phyloP scores from a whole-genome alignment of 768 basidiomycete genomes.

The Tremella mesenterica region DNA sequence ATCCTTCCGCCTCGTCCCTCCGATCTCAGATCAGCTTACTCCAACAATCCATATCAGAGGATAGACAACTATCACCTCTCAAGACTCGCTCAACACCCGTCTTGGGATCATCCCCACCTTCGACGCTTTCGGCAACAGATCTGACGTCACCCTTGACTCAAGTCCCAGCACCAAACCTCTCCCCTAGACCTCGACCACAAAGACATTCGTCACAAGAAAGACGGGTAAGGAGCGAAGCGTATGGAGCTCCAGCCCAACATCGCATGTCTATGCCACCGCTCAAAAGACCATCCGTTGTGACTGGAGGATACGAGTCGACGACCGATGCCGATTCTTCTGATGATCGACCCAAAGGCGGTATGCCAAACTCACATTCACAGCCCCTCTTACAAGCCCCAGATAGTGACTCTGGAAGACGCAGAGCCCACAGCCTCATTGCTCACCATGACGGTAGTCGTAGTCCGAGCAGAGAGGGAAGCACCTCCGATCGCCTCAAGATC shows the following conservation, averaged over 20 bases:
- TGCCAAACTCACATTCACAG: neutral
- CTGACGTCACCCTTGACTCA: neutral
- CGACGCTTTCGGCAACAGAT: neutral
- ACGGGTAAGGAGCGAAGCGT: slow-evolving; percentile 14
- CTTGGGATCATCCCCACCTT: neutral
- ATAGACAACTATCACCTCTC: neutral
- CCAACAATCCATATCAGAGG: slow-evolving; percentile 2
- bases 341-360: slow-evolving; percentile 4
- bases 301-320: slow-evolving; percentile 29
- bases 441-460: neutral
- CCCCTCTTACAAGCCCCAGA: neutral
- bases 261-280: slow-evolving; percentile 12
- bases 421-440: neutral
- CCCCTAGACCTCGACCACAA: slow-evolving; percentile 2
- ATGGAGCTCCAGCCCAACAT: neutral
- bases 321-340: slow-evolving; percentile 5
- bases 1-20: neutral
- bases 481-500: neutral
- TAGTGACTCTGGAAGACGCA: neutral
- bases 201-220: slow-evolving; percentile 10
- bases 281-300: slow-evolving; percentile 20
- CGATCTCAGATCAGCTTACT: neutral
- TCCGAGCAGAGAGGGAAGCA: neutral
- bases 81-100: neutral
- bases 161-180: neutral